Percentiles rank a stretch among this genome's conserved stretches.
These are phyloP conservation scores for Suillus placidus DNA, from an alignment of 768 basidiomycete species.

Conservation along the genomic window DNA sequence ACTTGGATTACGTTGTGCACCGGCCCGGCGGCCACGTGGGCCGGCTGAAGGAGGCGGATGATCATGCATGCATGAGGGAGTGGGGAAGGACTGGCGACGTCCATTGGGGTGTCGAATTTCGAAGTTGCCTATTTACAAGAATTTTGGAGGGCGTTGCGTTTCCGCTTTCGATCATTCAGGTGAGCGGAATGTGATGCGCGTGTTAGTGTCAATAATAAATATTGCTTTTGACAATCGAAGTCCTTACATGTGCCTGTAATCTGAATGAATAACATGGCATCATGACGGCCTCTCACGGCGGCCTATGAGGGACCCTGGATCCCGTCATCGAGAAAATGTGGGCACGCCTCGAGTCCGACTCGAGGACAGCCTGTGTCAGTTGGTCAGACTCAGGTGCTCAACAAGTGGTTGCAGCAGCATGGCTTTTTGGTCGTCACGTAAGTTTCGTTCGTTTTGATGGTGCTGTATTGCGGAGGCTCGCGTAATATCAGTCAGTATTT, in stretches of 20 bases:
- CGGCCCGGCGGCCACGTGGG: slow-evolving; percentile 25
- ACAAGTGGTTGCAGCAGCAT: slow-evolving; percentile 21
- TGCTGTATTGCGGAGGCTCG: background rate
- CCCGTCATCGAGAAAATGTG: slow-evolving; percentile 31
- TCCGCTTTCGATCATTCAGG: slow-evolving; percentile 51
- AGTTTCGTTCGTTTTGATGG: slow-evolving; percentile 5
- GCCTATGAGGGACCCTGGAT: slow-evolving; percentile 18
- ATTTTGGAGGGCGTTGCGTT: slow-evolving; percentile 41
- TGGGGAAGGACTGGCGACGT: slow-evolving; percentile 41
- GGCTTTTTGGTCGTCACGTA: background rate
- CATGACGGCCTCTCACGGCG: slow-evolving; percentile 29
- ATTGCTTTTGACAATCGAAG: slow-evolving; percentile 14
- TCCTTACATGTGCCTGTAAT: slow-evolving; percentile 10
- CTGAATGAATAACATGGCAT: slow-evolving; percentile 20
- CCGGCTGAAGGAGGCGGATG: slow-evolving; percentile 41
- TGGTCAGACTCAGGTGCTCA: slow-evolving; percentile 21
- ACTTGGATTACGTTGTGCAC: slow-evolving; percentile 50
- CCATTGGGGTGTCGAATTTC: slow-evolving; percentile 52
- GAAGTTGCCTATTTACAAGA: slow-evolving; percentile 39
- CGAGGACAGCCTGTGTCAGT: slow-evolving; percentile 18
- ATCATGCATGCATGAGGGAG: slow-evolving; percentile 45
- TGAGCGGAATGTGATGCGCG: slow-evolving; percentile 9
- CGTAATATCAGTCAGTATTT: slow-evolving; percentile 17
- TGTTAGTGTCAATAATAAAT: background rate
- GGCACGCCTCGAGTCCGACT: slow-evolving; percentile 17